Evolutionary conservation across 75 land plant species (phyloP), one percentile per base, ranked within the genome.

Genomic region (Picea sitchensis): DNA sequence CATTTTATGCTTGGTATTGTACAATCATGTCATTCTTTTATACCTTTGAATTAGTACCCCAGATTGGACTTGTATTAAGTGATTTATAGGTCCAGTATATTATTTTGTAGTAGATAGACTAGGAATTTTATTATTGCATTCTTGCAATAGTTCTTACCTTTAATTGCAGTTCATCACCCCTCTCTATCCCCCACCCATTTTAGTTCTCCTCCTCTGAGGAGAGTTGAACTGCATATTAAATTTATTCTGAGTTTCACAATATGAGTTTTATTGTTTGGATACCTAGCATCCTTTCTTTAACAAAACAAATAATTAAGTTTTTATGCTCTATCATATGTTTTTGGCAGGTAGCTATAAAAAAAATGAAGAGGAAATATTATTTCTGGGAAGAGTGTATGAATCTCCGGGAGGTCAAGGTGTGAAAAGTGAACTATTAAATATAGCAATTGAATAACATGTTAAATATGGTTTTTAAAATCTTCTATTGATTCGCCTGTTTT

Each of bases 301-400:
- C 56, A 51, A 51, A 9, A 51, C 17, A 36, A 26, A 32, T 18
- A 20, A 14, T 78, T 78, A 56, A 74, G 30, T 31, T 76, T 18
- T 17, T 61, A 17, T n/a, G 38, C 30, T 44, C 13, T 51, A 44
- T 31, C 31, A 13, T 17, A 5, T 38, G 18, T 21, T 65, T 67
- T 44, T 79, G 58, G 9, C 76, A 94, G 97, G 97, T 94, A 84
- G 98, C 98, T 41, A 87, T 96, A 15, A 96, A 96, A 82, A 92
- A 90, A 83, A 90, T 96, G 94, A 96, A 94, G 84, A 87, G 86
- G 76, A 96, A 96, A 79, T 92, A 81, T 18, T 89, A 84, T 73
- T 83, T 76, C 34, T 94, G 97, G 97, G 93, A 94, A 15, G 95
- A 94, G 54, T 91, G 92, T 72, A 81, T 89, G 79, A 94, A 85